Evolutionary conservation across 2,329 filamentous ascomycete genomes (phyloP).

Genomic region (Colletotrichum shisoi): DNA sequence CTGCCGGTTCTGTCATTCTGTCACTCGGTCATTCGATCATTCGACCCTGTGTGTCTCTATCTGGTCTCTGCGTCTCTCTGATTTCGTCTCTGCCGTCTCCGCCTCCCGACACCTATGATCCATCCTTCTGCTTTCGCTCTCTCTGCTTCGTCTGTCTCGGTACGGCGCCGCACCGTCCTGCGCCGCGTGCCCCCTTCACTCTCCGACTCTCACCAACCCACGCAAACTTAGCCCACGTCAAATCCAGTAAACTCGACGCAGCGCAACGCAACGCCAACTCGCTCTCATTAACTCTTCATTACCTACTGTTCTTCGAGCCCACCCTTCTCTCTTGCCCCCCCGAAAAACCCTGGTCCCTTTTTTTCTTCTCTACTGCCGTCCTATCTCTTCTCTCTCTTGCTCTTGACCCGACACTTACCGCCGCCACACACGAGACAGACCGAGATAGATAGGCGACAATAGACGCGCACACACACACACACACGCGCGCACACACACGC

Average conservation of each 20-base stretch:
- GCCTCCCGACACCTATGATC: too few relatives aligned
- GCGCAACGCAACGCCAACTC: not conserved
- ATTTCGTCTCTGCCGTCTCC: too few relatives aligned
- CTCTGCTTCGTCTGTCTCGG: constrained; percentile 1
- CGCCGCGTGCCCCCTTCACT: constrained; percentile 25
- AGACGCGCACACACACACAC: not conserved
- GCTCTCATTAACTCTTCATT: constrained; percentile 6
- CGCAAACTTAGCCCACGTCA: not conserved
- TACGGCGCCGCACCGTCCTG: constrained; percentile 29
- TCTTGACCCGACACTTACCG: constrained; percentile 12
- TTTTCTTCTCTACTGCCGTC: not conserved
- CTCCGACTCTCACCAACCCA: constrained; percentile 5
- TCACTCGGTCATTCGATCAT: not conserved
- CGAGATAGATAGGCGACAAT: not conserved
- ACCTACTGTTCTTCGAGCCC: constrained; percentile 5
- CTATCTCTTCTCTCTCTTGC: not conserved
- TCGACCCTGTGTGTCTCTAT: too few relatives aligned
- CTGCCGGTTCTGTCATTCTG: not conserved
- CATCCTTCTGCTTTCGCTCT: not conserved
- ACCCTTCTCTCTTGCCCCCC: not conserved
- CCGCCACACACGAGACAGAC: not conserved
- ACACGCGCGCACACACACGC: too few relatives aligned
- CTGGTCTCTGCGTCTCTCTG: too few relatives aligned
- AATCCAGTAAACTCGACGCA: not conserved
- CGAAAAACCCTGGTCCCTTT: not conserved